Conservation (phyloP, 495 filamentous ascomycete genomes). For the Penicillium waksmanii region DNA sequence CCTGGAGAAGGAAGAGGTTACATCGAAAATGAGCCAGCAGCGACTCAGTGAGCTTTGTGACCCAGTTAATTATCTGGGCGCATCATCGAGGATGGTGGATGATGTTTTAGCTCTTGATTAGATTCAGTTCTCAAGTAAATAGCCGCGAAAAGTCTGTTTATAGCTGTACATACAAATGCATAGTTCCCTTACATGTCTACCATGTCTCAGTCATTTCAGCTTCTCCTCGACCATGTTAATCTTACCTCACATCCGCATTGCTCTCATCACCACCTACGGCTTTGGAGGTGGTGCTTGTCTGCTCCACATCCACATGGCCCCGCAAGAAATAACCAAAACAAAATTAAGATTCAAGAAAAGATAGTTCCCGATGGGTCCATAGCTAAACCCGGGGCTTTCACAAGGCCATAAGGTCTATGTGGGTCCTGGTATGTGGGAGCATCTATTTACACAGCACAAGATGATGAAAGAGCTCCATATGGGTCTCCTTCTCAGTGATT, state of each 20-base stretch:
- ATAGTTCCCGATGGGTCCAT: constrained; percentile 6
- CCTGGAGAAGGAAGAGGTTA: constrained; percentile 43
- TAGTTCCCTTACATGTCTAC: no score
- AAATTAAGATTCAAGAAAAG: not conserved
- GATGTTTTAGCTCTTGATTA: constrained; percentile 44
- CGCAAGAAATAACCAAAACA: constrained; percentile 10
- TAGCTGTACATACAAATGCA: no score
- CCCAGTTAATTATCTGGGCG: constrained; percentile 54
- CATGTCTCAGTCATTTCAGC: not conserved
- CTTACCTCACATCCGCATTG: not conserved
- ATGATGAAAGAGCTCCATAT: constrained; percentile 14
- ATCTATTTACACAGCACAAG: not conserved
- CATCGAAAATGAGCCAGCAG: constrained; percentile 38
- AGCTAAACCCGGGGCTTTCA: constrained; percentile 6
- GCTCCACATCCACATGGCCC: constrained; percentile 22
- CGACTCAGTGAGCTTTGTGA: constrained; percentile 48
- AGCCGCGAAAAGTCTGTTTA: no score
- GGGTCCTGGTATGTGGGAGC: constrained; percentile 19
- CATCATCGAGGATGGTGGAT: constrained; percentile 53
- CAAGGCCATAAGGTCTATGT: constrained; percentile 11
- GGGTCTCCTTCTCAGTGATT: not conserved
- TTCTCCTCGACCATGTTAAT: not conserved
- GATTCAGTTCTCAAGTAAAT: not conserved
- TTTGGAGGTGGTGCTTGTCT: not conserved
- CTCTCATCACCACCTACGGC: not conserved